Conservation (phyloP, 192 early-diverging fungal species). For the Irineochytrium annulatum region DNA sequence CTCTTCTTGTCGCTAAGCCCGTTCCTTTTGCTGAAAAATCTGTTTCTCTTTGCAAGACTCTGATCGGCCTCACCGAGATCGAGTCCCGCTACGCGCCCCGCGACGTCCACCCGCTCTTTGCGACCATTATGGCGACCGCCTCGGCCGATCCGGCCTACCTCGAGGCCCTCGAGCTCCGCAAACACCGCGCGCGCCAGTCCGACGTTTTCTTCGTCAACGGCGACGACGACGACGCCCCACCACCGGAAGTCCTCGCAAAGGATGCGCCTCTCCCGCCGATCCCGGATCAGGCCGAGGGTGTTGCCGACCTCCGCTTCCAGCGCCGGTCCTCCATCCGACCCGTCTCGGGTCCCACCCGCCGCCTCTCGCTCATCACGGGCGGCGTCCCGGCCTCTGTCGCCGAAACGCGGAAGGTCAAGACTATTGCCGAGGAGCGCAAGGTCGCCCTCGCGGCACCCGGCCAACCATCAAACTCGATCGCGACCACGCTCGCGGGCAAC, state of each 20-base stretch:
- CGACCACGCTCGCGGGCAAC: background rate
- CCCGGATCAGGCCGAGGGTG: background rate
- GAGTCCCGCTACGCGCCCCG: conserved; percentile 1
- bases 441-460: background rate
- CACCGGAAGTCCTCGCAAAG: background rate
- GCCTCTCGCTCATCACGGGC: background rate
- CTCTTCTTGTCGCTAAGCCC: background rate
- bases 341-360: background rate
- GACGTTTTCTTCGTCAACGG: background rate
- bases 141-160: background rate
- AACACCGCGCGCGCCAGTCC: background rate
- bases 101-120: background rate
- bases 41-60: background rate
- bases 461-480: background rate
- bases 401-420: no score
- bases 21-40: background rate
- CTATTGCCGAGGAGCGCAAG: background rate
- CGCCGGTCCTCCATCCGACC: background rate
- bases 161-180: background rate
- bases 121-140: background rate
- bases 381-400: background rate
- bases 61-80: background rate
- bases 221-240: background rate
- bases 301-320: background rate
- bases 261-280: background rate